Percentiles rank a stretch among this genome's conserved stretches.
These are phyloP conservation scores for Didymella glomerata DNA, from an alignment of 2,329 filamentous ascomycete species.

Conservation along the genomic window DNA sequence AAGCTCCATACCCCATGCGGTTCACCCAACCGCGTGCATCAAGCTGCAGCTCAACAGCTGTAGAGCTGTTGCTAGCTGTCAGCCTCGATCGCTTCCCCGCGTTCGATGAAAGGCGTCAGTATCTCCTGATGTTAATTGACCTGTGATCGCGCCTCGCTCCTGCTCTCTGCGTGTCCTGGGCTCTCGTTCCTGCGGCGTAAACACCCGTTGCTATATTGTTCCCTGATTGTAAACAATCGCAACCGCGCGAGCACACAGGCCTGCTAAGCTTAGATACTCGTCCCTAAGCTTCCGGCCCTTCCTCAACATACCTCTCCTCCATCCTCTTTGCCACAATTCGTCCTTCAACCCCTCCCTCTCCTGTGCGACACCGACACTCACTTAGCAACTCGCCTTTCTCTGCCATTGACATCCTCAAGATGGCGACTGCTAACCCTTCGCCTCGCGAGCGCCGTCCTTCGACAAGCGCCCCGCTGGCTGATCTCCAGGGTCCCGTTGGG, in stretches of 20 bases:
- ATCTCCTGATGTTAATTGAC: slow-evolving; percentile 21
- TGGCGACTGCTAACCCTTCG: slow-evolving; percentile 44
- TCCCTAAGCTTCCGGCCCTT: slow-evolving; percentile 16
- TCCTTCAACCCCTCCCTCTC: slow-evolving; percentile 40
- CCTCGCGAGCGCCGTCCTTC: slow-evolving; percentile 82
- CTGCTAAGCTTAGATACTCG: slow-evolving; percentile 11
- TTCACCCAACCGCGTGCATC: slow-evolving; percentile 31
- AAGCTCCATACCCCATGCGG: slow-evolving; percentile 26
- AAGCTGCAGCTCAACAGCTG: slow-evolving; percentile 39
- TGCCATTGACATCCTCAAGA: slow-evolving; percentile 43
- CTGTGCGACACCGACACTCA: slow-evolving; percentile 35
- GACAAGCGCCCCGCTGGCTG: slow-evolving; percentile 80
- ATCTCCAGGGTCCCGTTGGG: slow-evolving; percentile 86
- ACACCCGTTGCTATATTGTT: slow-evolving; percentile 18
- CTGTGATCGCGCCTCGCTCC: slow-evolving; percentile 14
- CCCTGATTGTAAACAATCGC: slow-evolving; percentile 17
- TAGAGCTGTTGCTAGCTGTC: slow-evolving; percentile 26
- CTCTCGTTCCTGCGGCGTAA: slow-evolving; percentile 14
- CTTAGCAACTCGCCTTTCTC: slow-evolving; percentile 36
- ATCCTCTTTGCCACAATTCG: slow-evolving; percentile 23
- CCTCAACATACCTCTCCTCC: slow-evolving; percentile 14
- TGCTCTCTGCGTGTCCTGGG: slow-evolving; percentile 11
- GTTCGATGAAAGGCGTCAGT: slow-evolving; percentile 18
- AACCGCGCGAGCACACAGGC: slow-evolving; percentile 10
- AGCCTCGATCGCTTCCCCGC: slow-evolving; percentile 26